Evolutionary conservation across 2,329 filamentous ascomycete species (phyloP).

Genomic region (Clonostachys solani): DNA sequence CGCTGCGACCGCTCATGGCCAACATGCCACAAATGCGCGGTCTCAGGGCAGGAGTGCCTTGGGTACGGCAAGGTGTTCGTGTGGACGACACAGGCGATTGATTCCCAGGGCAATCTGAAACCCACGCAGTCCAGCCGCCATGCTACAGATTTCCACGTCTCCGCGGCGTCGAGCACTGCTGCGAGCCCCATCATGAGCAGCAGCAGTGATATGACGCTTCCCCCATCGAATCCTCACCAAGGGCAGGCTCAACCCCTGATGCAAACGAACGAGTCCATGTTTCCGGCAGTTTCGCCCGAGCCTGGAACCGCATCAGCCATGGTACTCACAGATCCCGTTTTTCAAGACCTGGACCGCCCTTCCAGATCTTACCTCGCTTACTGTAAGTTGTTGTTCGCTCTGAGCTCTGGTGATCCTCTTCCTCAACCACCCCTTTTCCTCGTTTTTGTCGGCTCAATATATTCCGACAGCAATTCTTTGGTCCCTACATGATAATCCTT

Average conservation of each 20-base stretch:
- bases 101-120: slow-evolving; percentile 35
- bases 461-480: no score
- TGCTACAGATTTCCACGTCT: not conserved
- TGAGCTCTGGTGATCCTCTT: no score
- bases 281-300: not conserved
- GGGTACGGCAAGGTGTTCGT: slow-evolving; percentile 58
- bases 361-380: slow-evolving; percentile 44
- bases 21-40: slow-evolving; percentile 54
- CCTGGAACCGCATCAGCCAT: slow-evolving; percentile 4
- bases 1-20: slow-evolving; percentile 59
- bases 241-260: not conserved
- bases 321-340: slow-evolving; percentile 46
- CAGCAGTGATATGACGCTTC: not conserved
- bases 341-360: slow-evolving; percentile 44
- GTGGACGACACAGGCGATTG: slow-evolving; percentile 48
- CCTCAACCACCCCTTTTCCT: no score
- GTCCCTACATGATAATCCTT: no score
- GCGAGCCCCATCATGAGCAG: not conserved
- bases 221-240: not conserved
- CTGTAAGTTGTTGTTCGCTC: slow-evolving; percentile 29
- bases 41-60: slow-evolving; percentile 52
- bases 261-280: not conserved
- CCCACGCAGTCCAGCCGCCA: not conserved
- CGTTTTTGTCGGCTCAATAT: no score
- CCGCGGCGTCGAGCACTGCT: not conserved